Conservation (phyloP, 2,329 filamentous ascomycete genomes). For the Phaeophleospora eucalypticola region DNA sequence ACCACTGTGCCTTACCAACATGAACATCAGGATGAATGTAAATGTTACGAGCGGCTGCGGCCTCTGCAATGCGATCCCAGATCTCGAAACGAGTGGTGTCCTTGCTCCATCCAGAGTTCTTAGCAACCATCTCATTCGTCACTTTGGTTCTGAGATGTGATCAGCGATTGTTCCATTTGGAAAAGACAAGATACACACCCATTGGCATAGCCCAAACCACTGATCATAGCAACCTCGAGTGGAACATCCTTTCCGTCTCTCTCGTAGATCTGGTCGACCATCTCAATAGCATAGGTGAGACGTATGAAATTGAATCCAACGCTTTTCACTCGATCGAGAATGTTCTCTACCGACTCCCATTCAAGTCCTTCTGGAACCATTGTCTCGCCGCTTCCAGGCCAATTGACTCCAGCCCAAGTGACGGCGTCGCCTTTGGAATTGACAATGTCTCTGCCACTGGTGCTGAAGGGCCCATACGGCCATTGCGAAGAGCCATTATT, state of each 20-base stretch:
- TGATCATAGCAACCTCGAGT: conserved; percentile 38
- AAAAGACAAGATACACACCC: conserved; percentile 14
- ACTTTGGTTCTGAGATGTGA: conserved; percentile 35
- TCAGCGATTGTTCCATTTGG: too few species aligned
- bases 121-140: conserved; percentile 34
- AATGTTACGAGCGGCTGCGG: conserved; percentile 41
- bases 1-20: conserved; percentile 57
- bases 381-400: conserved; percentile 32
- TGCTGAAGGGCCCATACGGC: conserved; percentile 35
- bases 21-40: conserved; percentile 61
- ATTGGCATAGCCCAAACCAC: conserved; percentile 38
- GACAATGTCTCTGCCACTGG: conserved; percentile 25
- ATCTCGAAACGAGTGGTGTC: conserved; percentile 40
- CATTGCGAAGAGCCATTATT: conserved; percentile 9
- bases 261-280: conserved; percentile 42
- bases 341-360: conserved; percentile 28
- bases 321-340: conserved; percentile 29
- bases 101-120: conserved; percentile 37
- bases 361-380: conserved; percentile 35
- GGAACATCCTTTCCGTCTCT: conserved; percentile 37
- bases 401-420: conserved; percentile 33
- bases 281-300: conserved; percentile 42
- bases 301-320: conserved; percentile 34
- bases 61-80: conserved; percentile 27
- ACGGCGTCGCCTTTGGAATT: conserved; percentile 22